Evolutionary conservation across 2,329 filamentous ascomycete species (phyloP).

Genomic region (Aureobasidium subglaciale): DNA sequence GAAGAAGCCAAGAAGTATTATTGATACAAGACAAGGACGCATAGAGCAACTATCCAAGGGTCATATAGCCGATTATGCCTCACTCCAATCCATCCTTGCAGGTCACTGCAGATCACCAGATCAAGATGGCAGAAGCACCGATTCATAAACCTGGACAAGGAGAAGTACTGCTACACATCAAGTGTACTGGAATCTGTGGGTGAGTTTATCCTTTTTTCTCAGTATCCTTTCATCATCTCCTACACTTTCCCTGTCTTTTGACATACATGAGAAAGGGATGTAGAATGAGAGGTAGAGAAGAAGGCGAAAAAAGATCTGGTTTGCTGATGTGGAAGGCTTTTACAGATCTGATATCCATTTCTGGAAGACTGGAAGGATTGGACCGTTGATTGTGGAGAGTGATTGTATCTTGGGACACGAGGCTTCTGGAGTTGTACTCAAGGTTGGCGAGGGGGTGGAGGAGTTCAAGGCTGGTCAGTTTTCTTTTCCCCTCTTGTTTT

Average conservation of each 20-base stretch:
- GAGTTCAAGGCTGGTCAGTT: constrained; percentile 40
- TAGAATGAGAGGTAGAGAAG: background rate
- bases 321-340: background rate
- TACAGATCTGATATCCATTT: constrained; percentile 60
- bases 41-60: background rate
- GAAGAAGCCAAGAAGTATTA: too few species aligned
- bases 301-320: too few species aligned
- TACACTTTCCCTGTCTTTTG: background rate
- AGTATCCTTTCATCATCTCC: background rate
- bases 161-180: constrained; percentile 29
- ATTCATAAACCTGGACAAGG: background rate
- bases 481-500: background rate
- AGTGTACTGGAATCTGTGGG: constrained; percentile 95
- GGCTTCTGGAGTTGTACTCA: constrained; percentile 53
- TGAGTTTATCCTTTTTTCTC: constrained; percentile 35
- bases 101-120: constrained; percentile 11
- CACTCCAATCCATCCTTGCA: constrained; percentile 2
- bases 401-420: constrained; percentile 62
- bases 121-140: constrained; percentile 8
- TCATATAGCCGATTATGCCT: background rate
- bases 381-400: constrained; percentile 52
- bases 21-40: background rate
- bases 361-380: constrained; percentile 60
- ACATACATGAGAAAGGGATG: too few species aligned
- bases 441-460: constrained; percentile 49